A percentile compares a stretch with the other conserved stretches of the same genome.
These are phyloP conservation scores for Dendrobium huoshanense DNA, from an alignment of 106 monocot species.

Conservation along the genomic window DNA sequence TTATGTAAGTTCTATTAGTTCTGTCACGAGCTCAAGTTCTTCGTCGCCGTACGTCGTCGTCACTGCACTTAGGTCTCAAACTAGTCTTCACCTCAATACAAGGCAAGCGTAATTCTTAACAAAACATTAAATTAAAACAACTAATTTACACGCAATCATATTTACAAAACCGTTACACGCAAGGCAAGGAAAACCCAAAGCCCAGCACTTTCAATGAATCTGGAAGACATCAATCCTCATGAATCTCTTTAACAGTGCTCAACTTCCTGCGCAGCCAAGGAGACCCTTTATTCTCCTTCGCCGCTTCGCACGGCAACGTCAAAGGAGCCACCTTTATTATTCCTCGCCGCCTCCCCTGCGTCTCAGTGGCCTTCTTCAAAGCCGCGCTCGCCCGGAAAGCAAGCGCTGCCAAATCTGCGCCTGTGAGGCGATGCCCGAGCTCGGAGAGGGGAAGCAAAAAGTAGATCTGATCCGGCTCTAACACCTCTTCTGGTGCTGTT, in stretches of 20 bases:
- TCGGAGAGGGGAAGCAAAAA: neutral
- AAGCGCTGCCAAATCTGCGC: slow-evolving; percentile 8
- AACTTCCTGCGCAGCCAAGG: neutral
- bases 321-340: neutral
- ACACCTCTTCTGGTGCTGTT: neutral
- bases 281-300: neutral
- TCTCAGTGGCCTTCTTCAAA: slow-evolving; percentile 1
- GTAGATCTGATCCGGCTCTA: slow-evolving; percentile 6
- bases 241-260: neutral
- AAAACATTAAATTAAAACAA: no score
- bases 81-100: no score
- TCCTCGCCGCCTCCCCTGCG: neutral
- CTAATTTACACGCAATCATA: no score
- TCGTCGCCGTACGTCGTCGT: no score
- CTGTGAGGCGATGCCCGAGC: neutral
- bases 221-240: neutral
- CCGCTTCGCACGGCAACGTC: neutral
- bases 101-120: no score
- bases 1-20: no score
- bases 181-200: no score
- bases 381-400: slow-evolving; percentile 12
- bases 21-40: no score
- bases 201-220: no score
- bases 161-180: no score
- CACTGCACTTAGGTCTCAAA: no score